Evolutionary conservation across 1,139 yeast genomes (phyloP), one percentile per base, ranked within the genome.

Genomic region (Diutina catenulata): DNA sequence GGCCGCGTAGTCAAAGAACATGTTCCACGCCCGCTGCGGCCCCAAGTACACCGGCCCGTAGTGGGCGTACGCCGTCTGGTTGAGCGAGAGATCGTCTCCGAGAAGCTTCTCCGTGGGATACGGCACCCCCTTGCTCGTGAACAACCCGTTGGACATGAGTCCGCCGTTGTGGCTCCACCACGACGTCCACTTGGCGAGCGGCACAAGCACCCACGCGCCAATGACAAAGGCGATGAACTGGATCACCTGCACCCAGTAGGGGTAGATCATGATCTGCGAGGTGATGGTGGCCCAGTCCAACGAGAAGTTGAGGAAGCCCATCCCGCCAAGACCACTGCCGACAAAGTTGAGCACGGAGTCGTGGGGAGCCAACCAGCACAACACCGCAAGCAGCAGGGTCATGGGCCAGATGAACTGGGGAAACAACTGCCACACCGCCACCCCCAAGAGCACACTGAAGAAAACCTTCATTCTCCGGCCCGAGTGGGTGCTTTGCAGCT

Each of bases 1-100:
- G 0, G 74, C 70, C 2, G 74, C 75, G 43, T 66, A 70, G 45
- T 69, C 76, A 43, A 69, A 70, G 42, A 70, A 68, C 49, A 67
- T 66, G 44, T 66, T 66, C 69, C 73, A 66, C 2, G 67, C 63
- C 39, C 71, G 52, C 47, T 68, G 74, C 4, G 70, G 60, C 0
- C 74, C 74, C 37, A 57, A 36, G 19, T 43, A 45, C 26, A 64
- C 61, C 1, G 69, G 68, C 1, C 72, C 72, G 39, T 53, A 52
- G 2, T 45, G 28, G 15, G 53, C 57, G 46, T 63, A 67, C 1
- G 70, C 69, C 1, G 70, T 64, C 19, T 45, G 43, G 40, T 67
- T 65, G 39, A 64, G 56, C 33, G 43, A 50, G 31, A 57, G 48
- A 33, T 62, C 61, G 1, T 49, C 37, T 1, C 65, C 63, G 23